Conservation (phyloP, 192 early-diverging fungal species). For the Allomyces macrogynus region DNA sequence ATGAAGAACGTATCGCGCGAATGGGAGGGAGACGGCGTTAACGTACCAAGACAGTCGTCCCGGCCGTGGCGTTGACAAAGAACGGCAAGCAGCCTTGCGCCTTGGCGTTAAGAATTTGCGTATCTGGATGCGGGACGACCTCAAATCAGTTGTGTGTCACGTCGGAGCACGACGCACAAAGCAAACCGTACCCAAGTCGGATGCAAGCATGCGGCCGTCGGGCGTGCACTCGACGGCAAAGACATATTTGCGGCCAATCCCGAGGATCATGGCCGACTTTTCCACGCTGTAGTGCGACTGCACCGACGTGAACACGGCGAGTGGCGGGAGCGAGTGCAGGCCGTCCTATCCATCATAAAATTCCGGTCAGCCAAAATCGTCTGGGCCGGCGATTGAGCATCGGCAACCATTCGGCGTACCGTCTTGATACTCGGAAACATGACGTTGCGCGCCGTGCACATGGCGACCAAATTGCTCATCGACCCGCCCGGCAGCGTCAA, state of each 20-base stretch:
- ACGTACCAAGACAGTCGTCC: conserved; percentile 53
- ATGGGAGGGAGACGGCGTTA: neutral
- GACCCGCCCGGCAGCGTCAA: conserved; percentile 55
- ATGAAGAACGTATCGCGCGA: neutral
- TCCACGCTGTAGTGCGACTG: conserved; percentile 58
- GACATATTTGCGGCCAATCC: conserved; percentile 46
- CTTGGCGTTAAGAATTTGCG: neutral
- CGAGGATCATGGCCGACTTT: conserved; percentile 47
- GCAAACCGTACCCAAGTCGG: conserved; percentile 20
- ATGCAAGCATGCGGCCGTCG: conserved; percentile 34
- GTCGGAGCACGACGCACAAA: neutral
- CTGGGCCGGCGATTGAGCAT: too few species aligned
- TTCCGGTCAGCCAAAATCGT: too few species aligned
- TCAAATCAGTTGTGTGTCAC: too few species aligned
- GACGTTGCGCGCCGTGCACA: conserved; percentile 49
- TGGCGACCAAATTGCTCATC: conserved; percentile 51
- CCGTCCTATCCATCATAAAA: neutral
- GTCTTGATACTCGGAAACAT: conserved; percentile 39
- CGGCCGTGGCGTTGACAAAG: conserved; percentile 63
- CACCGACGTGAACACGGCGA: conserved; percentile 45
- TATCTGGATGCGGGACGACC: neutral
- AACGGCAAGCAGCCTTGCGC: conserved; percentile 37
- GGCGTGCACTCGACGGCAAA: conserved; percentile 40
- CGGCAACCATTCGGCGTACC: neutral
- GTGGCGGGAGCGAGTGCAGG: neutral